Base-by-base conservation (phyloP, 2,329 filamentous ascomycete species). In the Neonectria neomacrospora region DNA sequence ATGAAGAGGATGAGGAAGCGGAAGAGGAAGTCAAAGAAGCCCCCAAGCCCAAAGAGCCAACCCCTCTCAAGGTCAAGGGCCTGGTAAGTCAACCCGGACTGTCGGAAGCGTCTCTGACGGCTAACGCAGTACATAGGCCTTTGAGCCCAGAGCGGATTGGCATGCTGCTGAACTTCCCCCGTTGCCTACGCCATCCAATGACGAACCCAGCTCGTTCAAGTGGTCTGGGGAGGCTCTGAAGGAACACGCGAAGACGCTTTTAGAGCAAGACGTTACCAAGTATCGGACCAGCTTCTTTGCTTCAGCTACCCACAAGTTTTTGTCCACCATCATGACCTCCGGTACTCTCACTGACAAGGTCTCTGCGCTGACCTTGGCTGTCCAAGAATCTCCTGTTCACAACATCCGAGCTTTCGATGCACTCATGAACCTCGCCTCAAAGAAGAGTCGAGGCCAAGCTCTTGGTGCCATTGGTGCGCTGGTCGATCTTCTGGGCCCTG, bases 341-440 rank as follows among this genome's bases (percentile, higher is more conserved):
- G 96, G 96, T 83, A 99, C 96, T 10, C 87, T 98, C 71, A 96
- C 94, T 59, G 96, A 99, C 78, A 98, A 97, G 78, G 91, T 98
- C 45, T 99, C 96, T 3, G 96, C 96, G 3, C 83, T 99, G 74
- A 99, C 96, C 5, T 84, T 99, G 70, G 91, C 96, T 59, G 90
- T 97, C 12, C 96, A 99, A 81, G 96, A 99, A 79, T 98, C 96
- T 9, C 96, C 96, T 18, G 82, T 98, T 54, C 96, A 99, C 79
- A 98, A 94, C 65, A 90, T 89, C 67, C 95, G 96, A 75, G 91
- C 94, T 1, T 89, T 98, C 66, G 95, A 98, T 71, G 93, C 88
- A 66, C 82, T 99, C 50, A 83, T 98, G 68, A 86, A 81, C 1
- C 81, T 99, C 45, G 93, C 94, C n/a, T 91, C 89, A 73, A 99